Conservation (phyloP, 306 rosid genomes). For the Datisca glomerata region DNA sequence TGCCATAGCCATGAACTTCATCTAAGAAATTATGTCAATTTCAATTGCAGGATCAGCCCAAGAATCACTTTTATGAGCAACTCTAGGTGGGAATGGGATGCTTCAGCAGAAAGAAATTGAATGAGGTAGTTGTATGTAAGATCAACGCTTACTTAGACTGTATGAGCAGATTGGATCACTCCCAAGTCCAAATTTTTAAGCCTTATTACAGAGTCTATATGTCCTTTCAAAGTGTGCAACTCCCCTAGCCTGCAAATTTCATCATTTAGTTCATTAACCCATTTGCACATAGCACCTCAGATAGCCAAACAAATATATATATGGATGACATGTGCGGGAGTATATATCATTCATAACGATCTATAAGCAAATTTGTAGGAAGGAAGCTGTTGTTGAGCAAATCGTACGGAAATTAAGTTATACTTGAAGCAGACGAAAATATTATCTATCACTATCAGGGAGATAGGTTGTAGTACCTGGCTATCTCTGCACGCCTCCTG, state of each 20-base stretch:
- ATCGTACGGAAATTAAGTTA: not conserved
- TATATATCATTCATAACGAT: not conserved
- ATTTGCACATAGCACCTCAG: no score
- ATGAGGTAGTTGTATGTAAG: not conserved
- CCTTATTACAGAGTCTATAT: conserved; percentile 58
- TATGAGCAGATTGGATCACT: conserved; percentile 42
- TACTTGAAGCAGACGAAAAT: no score
- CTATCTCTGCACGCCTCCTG: conserved; percentile 63
- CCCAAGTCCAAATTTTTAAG: conserved; percentile 48
- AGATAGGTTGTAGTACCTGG: conserved; percentile 52
- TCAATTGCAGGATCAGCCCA: no score
- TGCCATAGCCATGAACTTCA: no score
- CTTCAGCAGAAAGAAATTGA: not conserved
- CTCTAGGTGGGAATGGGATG: no score
- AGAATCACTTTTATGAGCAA: no score
- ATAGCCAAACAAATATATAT: no score
- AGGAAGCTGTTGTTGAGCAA: not conserved
- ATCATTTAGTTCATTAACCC: no score
- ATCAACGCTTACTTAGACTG: conserved; percentile 33
- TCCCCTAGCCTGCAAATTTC: conserved; percentile 71
- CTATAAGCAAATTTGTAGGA: not conserved
- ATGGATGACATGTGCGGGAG: no score
- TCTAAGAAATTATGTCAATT: no score
- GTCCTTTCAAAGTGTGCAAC: conserved; percentile 61
- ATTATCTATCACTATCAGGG: no score